Conservation (phyloP, 1,284 basidiomycete genomes). For the Boletus sp. region DNA sequence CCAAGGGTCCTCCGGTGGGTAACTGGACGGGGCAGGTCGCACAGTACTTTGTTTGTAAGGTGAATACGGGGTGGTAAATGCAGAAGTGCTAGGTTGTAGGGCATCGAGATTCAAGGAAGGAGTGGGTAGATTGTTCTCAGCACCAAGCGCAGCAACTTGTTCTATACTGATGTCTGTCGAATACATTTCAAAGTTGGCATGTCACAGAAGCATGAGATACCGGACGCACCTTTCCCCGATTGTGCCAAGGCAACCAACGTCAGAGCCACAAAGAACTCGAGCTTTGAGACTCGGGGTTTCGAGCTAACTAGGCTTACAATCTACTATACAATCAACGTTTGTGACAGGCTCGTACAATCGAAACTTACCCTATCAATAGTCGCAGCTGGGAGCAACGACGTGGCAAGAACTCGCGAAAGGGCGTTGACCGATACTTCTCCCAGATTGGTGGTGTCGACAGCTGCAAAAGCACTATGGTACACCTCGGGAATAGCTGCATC, state of each 20-base stretch:
- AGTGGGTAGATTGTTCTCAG: conserved; percentile 72
- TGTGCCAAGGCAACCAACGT: conserved; percentile 88
- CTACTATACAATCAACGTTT: conserved; percentile 43
- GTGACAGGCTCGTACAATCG: neutral
- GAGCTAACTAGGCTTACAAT: conserved; percentile 84
- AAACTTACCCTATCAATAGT: conserved; percentile 74
- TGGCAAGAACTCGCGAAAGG: conserved; percentile 76
- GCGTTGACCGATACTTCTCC: conserved; percentile 83
- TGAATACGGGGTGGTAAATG: conserved; percentile 45
- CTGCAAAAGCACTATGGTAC: conserved; percentile 74
- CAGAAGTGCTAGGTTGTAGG: conserved; percentile 55
- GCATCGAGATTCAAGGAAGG: conserved; percentile 66
- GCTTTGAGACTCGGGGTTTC: conserved; percentile 73
- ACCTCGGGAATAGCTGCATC: conserved; percentile 80
- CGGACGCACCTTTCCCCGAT: conserved; percentile 63
- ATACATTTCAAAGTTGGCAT: conserved; percentile 8
- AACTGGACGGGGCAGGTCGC: conserved; percentile 48
- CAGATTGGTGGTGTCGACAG: conserved; percentile 65
- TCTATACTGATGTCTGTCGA: conserved; percentile 77
- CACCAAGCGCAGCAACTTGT: conserved; percentile 72
- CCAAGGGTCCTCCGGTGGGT: conserved; percentile 77
- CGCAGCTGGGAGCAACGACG: conserved; percentile 76
- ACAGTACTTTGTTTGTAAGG: conserved; percentile 46
- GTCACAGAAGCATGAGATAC: conserved; percentile 9
- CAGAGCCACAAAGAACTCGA: conserved; percentile 88